phyloP scores from a whole-genome alignment of 148 eudicot genomes.

The Rhododendron ferrugineum region DNA sequence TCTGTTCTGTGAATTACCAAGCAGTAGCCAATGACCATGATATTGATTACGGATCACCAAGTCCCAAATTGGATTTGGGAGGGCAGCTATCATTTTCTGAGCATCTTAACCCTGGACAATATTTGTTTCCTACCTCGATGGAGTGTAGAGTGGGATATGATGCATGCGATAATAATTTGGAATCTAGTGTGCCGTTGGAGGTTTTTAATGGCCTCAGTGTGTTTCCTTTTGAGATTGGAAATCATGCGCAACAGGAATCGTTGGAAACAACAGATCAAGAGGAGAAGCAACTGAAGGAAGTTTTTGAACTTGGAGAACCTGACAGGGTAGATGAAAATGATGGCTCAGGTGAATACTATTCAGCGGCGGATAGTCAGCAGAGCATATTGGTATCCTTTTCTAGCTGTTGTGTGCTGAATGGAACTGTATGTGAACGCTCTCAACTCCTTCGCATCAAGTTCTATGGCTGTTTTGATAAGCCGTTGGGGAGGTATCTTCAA shows the following conservation, averaged over 20 bases:
- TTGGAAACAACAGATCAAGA: slow-evolving; percentile 22
- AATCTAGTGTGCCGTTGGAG: slow-evolving; percentile 18
- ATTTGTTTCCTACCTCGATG: slow-evolving; percentile 17
- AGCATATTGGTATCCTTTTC: slow-evolving; percentile 92
- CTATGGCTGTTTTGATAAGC: slow-evolving; percentile 93
- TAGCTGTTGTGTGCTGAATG: slow-evolving; percentile 78
- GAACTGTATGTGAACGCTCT: slow-evolving; percentile 90
- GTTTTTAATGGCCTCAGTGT: slow-evolving; percentile 12
- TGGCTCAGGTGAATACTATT: slow-evolving; percentile 39
- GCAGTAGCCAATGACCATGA: slow-evolving; percentile 17
- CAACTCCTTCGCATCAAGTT: slow-evolving; percentile 80
- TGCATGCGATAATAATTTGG: slow-evolving; percentile 25
- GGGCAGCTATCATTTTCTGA: slow-evolving; percentile 24
- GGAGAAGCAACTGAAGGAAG: slow-evolving; percentile 25
- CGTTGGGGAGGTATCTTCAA: slow-evolving; percentile 77
- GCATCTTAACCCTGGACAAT: slow-evolving; percentile 13
- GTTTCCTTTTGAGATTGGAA: slow-evolving; percentile 11
- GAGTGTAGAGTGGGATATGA: slow-evolving; percentile 28
- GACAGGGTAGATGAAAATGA: slow-evolving; percentile 36
- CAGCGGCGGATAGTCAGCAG: slow-evolving; percentile 61
- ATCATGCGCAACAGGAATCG: slow-evolving; percentile 26
- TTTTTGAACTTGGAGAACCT: slow-evolving; percentile 3
- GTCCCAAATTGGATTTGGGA: slow-evolving; percentile 21
- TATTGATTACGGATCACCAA: slow-evolving; percentile 20
- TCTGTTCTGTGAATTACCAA: slow-evolving; percentile 8